Evolutionary conservation across 352 stramenopile species (phyloP), one percentile per base, ranked within the genome.

Genomic region (Thraustotheca clavata): DNA sequence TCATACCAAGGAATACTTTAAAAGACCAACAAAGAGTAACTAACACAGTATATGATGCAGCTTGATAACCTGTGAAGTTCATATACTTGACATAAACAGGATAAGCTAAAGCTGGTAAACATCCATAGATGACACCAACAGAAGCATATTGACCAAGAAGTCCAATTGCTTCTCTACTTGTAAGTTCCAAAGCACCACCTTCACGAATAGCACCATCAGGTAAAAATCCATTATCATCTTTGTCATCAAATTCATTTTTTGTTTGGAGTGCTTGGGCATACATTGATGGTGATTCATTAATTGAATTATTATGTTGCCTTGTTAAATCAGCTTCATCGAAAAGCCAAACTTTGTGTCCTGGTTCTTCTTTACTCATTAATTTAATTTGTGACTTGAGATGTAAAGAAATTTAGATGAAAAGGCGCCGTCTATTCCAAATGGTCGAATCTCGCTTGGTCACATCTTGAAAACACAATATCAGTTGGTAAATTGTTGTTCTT

Each of bases 71-170:
- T 26, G 32, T 62, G 0, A 60, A 33, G 31, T 75, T 69, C 39
- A 76, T 52, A 59, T 76, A 75, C 8, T 60, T 61, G n/a, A 71
- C 60, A 16, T 73, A 62, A 26, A 77, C 59, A 1, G 72, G 72
- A 47, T 77, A 76, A 43, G 74, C 65, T 1, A 69, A 71, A 1
- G 61, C 35, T 1, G 72, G 70, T 24, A 76, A 49, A 20, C 66
- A 57, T 11, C 61, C 69, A 27, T 72, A 63, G 18, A 76, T 48
- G 35, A 77, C 32, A 38, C 50, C n/a, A 68, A 82, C 75, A 20
- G 71, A 73, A 9, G 72, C 73, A 52, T 83, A 83, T 61, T 83
- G 75, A 1, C 70, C 67, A 29, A 83, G 18, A 27, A 80, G 68
- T 4, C 75, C 75, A 32, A 77, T 68, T 26, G 70, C 52, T 49